Evolutionary conservation across 2,329 filamentous ascomycete genomes (phyloP), one percentile per base, ranked within the genome.

Genomic region (Talaromyces atroroseus): DNA sequence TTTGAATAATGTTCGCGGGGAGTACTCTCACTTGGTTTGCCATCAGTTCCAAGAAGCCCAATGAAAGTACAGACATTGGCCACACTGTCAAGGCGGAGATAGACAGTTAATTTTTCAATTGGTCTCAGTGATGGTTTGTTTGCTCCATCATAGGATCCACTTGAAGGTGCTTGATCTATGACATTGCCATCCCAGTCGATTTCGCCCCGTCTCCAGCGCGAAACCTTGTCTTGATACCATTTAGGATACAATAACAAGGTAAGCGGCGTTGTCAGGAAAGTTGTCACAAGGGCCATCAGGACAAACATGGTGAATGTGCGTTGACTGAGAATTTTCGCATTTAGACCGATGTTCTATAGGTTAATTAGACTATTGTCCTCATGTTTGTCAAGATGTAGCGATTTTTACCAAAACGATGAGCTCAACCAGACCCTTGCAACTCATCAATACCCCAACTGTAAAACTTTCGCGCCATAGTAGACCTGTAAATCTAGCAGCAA

Each of bases 351-450:
- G 65, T 89, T 88, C 80, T 85, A 62, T 1, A 34, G 18, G 4
- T 18, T 2, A 26, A 16, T 59, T 6, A 59, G 58, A 12, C 38
- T 12, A 21, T 34, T n/a, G 5, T 11, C 42, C 1, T 3, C 45
- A 38, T 36, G 6, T 23, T 42, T 63, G 14, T 61, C 48, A 51
- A 21, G 11, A 12, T 52, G 14, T 8, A 20, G 21, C 18, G 12
- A 65, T 44, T 44, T 84, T 74, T 78, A 92, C 89, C 71, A 95
- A 71, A n/a, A 96, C 92, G 69, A 97, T 96, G 52, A 97, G 77
- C 71, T 96, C 92, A 0, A 96, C 92, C 10, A 97, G 79, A 65
- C 92, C 92, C 72, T 97, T 97, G 73, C 92, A 97, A 73, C 90
- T 95, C 92, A 97, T 97, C 65, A 96, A 74, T 16, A 87, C 84